Base-by-base conservation (phyloP, 2,329 filamentous ascomycete species). In the Orbilia javanica region DNA sequence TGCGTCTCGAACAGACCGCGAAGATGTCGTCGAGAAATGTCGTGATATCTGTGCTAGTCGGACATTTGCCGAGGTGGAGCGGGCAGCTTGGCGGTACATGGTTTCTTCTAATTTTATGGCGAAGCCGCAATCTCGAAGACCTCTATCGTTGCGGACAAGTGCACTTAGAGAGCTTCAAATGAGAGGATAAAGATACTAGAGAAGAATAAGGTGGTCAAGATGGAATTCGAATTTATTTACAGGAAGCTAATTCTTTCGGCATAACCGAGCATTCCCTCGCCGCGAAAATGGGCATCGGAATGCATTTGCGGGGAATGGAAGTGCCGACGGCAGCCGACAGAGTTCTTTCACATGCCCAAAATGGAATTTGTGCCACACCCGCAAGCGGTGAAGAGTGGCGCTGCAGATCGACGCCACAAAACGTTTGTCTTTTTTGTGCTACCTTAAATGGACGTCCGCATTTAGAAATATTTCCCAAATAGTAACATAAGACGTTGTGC, bases 1-100 rank as follows among this genome's bases (percentile, higher is more conserved):
- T 57, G 93, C 95, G 84, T 97, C 94, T 83, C 92, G 91, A 83
- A 97, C 91, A 84, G 90, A 86, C 79, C 84, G 84, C 27, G 83
- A 82, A 20, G 85, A 82, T 64, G 86, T 83, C 55, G 85, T 85
- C 81, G 85, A 87, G 83, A 91, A 89, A 74, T 87, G 85, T 71
- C 87, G 83, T 57, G 85, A 85, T 65, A 86, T 81, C 80, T 86
- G 86, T 20, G 84, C 83, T 52, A 87, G 82, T 81, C 87, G 84
- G 81, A 85, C 85, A 53, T 68, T 74, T 10, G 70, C 70, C 52
- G 70, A 74, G 27, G 73, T 62, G 48, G 50, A 48, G 25, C 73
- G 74, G 36, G 74, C 74, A 11, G 74, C 72, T 31, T 67, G 67
- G 46, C 74, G 74, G 53, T 78, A 78, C 74, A 78, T 78, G 27